Base-by-base conservation (phyloP, 495 filamentous ascomycete species). In the Massariosphaeria phaeospora region DNA sequence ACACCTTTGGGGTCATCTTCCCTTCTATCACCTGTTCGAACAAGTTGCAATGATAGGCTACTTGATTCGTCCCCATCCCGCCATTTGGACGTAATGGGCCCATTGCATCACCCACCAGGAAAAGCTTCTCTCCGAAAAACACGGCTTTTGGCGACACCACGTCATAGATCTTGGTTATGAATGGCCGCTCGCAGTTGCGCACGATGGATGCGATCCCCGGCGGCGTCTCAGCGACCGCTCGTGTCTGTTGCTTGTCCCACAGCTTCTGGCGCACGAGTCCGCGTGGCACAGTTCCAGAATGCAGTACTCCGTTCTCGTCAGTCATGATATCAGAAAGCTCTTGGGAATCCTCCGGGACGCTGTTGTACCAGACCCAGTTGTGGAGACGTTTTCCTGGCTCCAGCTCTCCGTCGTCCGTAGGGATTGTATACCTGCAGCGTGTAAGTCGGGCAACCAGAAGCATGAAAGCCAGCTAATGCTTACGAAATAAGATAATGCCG, bases 311-410 rank as follows among this genome's bases (percentile, higher is more conserved):
- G 3, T 76, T 34, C 15, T 50, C 63, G 55, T 80, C 79, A 1
- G 78, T 81, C 65, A 82, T 70, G 26, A 81, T 67, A 33, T 71
- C 69, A 20, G 72, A 68, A 26, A 76, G 60, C 33, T 75, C 75
- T 17, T 63, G 29, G 0, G 72, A 75, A 17, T 63, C 67, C 43
- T 67, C 68, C 2, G 70, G 59, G 51, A 74, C 76, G 49, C 79
- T 79, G 41, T 63, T 66, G 58, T 81, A 83, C 67, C 76, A 81
- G 45, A 81, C 75, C 55, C 72, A 78, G 57, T 81, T 81, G 31
- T 78, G 67, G 5, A 76, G 68, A 0, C 77, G 69, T 13, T 75
- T 49, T 10, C 74, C 77, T 0, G 67, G 67, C 42, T 73, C 64
- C 8, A 77, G 64, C 3, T 70, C 68, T 2, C 78, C 77, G 41